Base-by-base conservation (phyloP, 768 basidiomycete genomes). In the Leccinum boreale region DNA sequence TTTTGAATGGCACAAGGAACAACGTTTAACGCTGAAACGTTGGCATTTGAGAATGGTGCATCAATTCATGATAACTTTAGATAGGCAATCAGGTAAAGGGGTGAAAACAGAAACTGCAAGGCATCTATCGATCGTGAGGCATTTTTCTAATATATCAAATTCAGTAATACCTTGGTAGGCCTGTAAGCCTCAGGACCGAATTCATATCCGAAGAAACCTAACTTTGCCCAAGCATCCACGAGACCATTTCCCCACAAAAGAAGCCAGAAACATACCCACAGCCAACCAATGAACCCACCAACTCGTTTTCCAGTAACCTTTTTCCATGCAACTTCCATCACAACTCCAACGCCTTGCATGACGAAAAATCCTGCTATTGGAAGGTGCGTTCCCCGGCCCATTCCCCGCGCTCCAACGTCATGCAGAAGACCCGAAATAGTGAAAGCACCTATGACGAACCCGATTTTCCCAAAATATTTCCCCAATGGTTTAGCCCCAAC, bases 381-480 rank as follows among this genome's bases (percentile, higher is more conserved):
- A 8, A 56, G 11, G 12, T 33, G 28, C 9, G 74, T 70, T 17
- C 83, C 85, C 4, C 74, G 74, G 1, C 78, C 80, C 80, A 87
- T 79, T 6, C 82, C 83, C 76, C 80, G 86, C 53, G 83, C 56
- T 12, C 81, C 85, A 15, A 80, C 36, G 59, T 83, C 77, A 56
- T 91, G 89, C 6, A 89, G 64, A 7, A 82, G n/a, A 4, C 78
- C 85, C 0, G 88, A 90, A 5, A 81, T 57, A 3, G 80, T 52
- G 65, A 90, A 90, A 5, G 79, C 80, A 7, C 85, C 86, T 4
- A 89, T 55, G 8, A 87, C 71, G 5, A 67, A 70, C 5, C 83
- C 84, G 3, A 65, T 55, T n/a, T 78, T 78, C 24, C 87, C 85
- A 26, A 82, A 63, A 5, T 82, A 59, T 52, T 63, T 64, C 26